Evolutionary conservation across 1,139 yeast genomes (phyloP).

Genomic region (Entelexis paramagnoliae): DNA sequence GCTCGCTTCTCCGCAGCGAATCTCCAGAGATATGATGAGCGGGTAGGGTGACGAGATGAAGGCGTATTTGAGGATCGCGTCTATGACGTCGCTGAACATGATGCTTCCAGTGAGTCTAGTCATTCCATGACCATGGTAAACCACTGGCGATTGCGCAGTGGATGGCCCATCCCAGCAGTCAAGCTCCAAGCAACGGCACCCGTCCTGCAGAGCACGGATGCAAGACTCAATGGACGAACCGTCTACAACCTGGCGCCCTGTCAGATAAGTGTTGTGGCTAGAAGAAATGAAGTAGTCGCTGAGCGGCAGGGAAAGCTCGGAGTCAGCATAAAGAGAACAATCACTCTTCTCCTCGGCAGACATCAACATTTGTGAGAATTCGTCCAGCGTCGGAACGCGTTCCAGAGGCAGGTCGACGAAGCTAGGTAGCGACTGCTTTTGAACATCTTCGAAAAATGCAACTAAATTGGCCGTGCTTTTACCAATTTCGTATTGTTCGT

Average conservation of each 20-base stretch:
- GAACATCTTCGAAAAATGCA: slow-evolving; percentile 42
- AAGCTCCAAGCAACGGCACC: slow-evolving; percentile 85
- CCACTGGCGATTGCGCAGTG: slow-evolving; percentile 54
- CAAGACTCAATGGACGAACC: slow-evolving; percentile 85
- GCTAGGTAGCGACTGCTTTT: slow-evolving; percentile 33
- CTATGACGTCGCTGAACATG: slow-evolving; percentile 57
- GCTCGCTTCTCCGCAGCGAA: slow-evolving; percentile 58
- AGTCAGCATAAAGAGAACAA: slow-evolving; percentile 28
- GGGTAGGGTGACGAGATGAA: slow-evolving; percentile 80
- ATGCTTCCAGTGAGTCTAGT: slow-evolving; percentile 63
- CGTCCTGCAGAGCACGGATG: slow-evolving; percentile 76
- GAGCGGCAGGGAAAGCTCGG: slow-evolving; percentile 49
- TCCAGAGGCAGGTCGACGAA: slow-evolving; percentile 10
- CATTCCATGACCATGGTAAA: slow-evolving; percentile 62
- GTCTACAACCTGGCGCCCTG: slow-evolving; percentile 90
- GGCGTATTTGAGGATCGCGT: slow-evolving; percentile 68
- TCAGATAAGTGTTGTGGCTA: slow-evolving; percentile 85
- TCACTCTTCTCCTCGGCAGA: slow-evolving; percentile 33
- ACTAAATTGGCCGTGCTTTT: slow-evolving; percentile 7
- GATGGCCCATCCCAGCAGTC: slow-evolving; percentile 85
- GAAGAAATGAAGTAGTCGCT: slow-evolving; percentile 84
- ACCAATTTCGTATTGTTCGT: slow-evolving; percentile 26
- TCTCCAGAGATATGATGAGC: slow-evolving; percentile 74
- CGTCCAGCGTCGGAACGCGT: slow-evolving; percentile 32
- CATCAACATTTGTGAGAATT: slow-evolving; percentile 43